Conservation (phyloP, 768 basidiomycete species). For the Russula abietina region DNA sequence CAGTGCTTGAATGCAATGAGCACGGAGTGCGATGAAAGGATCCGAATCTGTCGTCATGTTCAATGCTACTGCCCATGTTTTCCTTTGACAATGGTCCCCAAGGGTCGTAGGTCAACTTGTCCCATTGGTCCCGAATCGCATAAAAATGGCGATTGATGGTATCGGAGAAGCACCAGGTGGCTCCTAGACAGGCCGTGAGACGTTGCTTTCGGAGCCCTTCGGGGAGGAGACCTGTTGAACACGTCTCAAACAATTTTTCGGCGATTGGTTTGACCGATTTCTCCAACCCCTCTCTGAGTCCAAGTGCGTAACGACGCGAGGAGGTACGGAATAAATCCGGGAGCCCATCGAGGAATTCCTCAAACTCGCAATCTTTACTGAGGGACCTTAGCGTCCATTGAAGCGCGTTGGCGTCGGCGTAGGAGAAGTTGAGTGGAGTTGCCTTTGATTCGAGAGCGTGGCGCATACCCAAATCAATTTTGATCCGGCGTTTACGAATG, state of each 20-base stretch:
- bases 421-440: neutral
- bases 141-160: slow-evolving; percentile 3
- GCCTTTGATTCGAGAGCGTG: slow-evolving; percentile 8
- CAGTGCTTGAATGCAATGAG: slow-evolving; percentile 12
- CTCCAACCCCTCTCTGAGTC: neutral
- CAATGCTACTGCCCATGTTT: slow-evolving; percentile 6
- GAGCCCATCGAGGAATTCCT: slow-evolving; percentile 14
- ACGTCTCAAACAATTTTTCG: slow-evolving; percentile 2
- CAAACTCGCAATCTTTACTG: slow-evolving; percentile 16
- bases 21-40: slow-evolving; percentile 5
- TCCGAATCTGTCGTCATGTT: slow-evolving; percentile 1
- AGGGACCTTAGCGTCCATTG: slow-evolving; percentile 11
- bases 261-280: neutral
- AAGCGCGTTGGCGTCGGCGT: slow-evolving; percentile 5
- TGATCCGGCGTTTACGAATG: neutral
- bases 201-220: slow-evolving; percentile 7
- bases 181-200: slow-evolving; percentile 5
- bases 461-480: slow-evolving; percentile 12
- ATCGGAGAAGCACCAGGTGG: slow-evolving; percentile 9
- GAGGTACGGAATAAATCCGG: slow-evolving; percentile 8
- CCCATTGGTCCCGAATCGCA: slow-evolving; percentile 8
- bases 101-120: neutral
- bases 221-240: slow-evolving; percentile 9
- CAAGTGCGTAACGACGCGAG: neutral
- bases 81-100: slow-evolving; percentile 15